These are phyloP conservation scores for Saposhnikovia divaricata DNA, from an alignment of 129 eudicot species.

Conservation along the genomic window DNA sequence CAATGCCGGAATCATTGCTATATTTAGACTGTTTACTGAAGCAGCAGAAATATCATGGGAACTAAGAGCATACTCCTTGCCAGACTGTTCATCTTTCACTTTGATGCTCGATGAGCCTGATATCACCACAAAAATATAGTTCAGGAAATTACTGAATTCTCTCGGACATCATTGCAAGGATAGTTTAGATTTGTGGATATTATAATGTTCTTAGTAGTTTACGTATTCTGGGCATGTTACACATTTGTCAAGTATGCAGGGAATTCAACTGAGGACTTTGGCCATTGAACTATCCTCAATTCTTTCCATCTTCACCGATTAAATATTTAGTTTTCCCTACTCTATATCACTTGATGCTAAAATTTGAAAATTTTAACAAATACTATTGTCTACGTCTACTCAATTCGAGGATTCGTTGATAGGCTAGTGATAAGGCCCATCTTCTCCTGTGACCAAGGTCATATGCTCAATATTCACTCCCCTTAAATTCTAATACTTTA, in stretches of 20 bases:
- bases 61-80: constrained; percentile 41
- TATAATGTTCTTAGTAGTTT: not conserved
- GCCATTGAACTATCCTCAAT: too few relatives aligned
- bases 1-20: constrained; percentile 11
- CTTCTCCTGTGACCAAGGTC: not conserved
- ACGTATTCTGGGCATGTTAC: not conserved
- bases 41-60: constrained; percentile 63
- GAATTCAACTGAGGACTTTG: not conserved
- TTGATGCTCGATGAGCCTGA: constrained; percentile 84
- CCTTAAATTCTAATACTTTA: not conserved
- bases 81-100: constrained; percentile 62
- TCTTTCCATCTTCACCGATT: not conserved
- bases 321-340: too few relatives aligned
- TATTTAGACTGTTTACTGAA: not conserved
- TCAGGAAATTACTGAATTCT: not conserved
- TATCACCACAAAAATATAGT: constrained; percentile 6
- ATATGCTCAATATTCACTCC: not conserved
- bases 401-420: too few relatives aligned
- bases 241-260: not conserved
- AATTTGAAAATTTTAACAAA: not conserved
- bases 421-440: too few relatives aligned
- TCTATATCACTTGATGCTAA: not conserved
- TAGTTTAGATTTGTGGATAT: not conserved
- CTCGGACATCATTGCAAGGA: not conserved
- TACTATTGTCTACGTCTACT: too few relatives aligned